Base-by-base conservation (phyloP, 2,329 filamentous ascomycete species). In the Botrytis galanthina region DNA sequence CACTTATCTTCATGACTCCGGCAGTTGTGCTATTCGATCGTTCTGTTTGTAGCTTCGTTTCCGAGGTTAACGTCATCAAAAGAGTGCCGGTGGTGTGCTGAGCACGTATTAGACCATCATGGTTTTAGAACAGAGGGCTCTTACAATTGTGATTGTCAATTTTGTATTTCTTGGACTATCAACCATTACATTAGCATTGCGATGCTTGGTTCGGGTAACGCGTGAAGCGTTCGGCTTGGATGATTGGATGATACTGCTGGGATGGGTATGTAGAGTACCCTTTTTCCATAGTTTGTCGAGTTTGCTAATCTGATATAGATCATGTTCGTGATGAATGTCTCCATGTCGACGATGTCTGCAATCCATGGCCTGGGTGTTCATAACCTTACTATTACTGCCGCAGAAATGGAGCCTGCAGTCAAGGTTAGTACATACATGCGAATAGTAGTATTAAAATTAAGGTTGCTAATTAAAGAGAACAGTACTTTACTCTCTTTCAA, bases 401-500 rank as follows among this genome's bases (percentile, higher is more conserved):
- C 59, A 29, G 60, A 72, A 42, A 72, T 66, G 70, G 60, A 22
- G 32, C 60, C 70, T 26, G 70, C 60, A 42, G 35, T 72, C 70
- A 72, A 64, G 37, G 70, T 72, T 5, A 57, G 37, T 64, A 46
- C 14, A 46, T 8, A 16, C n/a, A 29, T 32, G 26, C 37, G n/a
- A 4, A 51, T n/a, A 37, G 32, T n/a, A 14, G 10, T 29, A 10
- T 37, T 10, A 18, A 29, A 2, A 8, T 51, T 7, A 1, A 1
- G 46, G 22, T 63, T 22, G 9, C 46, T 54, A 39, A 67, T 20
- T 22, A 39, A 26, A 39, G 46, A 51, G 22, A n/a, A 39, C 57
- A 72, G 70, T 72, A 72, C 22, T 72, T 66, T n/a, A 72, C 70
- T 20, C 18, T 72, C 7, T 72, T 72, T 9, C 70, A 72, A 66